Conservation (phyloP, 2,329 filamentous ascomycete species). For the Fonsecaea pedrosoi region DNA sequence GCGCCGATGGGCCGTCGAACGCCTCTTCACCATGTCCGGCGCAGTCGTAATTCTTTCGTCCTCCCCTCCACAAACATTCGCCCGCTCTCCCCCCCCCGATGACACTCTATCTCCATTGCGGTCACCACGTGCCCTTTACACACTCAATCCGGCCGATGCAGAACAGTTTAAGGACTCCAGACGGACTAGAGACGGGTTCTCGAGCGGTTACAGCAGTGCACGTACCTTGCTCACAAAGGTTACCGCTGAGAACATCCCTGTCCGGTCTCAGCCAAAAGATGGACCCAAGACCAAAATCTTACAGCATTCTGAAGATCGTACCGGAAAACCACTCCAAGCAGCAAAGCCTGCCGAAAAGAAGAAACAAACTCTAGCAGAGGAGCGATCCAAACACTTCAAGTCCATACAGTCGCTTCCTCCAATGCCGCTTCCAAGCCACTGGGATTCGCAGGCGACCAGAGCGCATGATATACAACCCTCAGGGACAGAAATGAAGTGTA, state of each 20-base stretch:
- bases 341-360: constrained; percentile 1
- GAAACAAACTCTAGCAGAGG: background rate
- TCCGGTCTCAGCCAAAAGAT: constrained; percentile 24
- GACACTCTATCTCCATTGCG: constrained; percentile 41
- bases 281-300: constrained; percentile 24
- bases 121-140: constrained; percentile 43
- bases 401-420: background rate
- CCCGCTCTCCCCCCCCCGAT: constrained; percentile 44
- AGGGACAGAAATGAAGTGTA: background rate
- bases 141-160: constrained; percentile 7
- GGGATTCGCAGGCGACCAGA: background rate
- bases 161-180: constrained; percentile 29
- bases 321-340: background rate
- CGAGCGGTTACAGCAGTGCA: constrained; percentile 25
- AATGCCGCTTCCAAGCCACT: background rate
- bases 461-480: background rate
- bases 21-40: constrained; percentile 37
- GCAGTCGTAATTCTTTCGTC: constrained; percentile 52
- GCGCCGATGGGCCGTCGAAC: constrained; percentile 32
- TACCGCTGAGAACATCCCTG: constrained; percentile 30
- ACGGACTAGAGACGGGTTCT: constrained; percentile 35
- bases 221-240: constrained; percentile 28
- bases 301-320: constrained; percentile 3
- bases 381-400: constrained; percentile 13
- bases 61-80: constrained; percentile 47